Base-by-base conservation (phyloP, 192 early-diverging fungal species). In the Backusella liffmaniae region DNA sequence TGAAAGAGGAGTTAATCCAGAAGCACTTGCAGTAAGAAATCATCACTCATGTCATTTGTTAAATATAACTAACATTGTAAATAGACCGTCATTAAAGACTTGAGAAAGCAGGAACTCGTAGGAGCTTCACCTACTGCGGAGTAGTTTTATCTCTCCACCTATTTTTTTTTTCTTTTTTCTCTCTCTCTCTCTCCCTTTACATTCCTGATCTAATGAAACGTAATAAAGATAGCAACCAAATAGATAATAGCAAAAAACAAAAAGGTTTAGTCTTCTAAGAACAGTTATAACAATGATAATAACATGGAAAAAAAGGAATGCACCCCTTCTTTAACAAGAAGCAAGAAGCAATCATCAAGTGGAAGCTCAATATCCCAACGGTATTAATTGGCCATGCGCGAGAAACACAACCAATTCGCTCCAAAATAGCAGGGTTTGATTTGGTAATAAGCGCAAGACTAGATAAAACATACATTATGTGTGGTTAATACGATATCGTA, bases 1-100 rank as follows among this genome's bases (percentile, higher is more conserved):
- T 76, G 94, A 96, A 77, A 79, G 77, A n/a, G 94, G 94, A 13
- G 92, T 90, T 34, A 95, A 96, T 75, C 94, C 94, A 23, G 94
- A 96, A 83, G 90, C 90, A 34, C 59, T 91, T 18, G 92, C 94
- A 8, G 87, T 85, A 76, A 72, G 13, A 23, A 49, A 46, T 3
- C 15, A 44, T 5, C 4, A 5, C 42, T 44, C 12, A 44, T 5
- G 13, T 4, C 15, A 0, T 16, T 44, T 44, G 13, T 44, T 44
- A 16, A 44, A 12, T 39, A 39, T 39, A 39, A 8, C 3, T 5
- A 21, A 18, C 16, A 26, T 5, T 15, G n/a, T 39, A 23, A 3
- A 41, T 72, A 73, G 72, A 53, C 32, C 16, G 72, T 73, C 1
- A 73, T 73, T 21, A 73, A 73, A 21, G 72, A 73, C 36, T 59